A percentile compares a stretch with the other conserved stretches of the same genome.
Evolutionary conservation across 75 land plant genomes (phyloP).

Genomic region (Pinus taeda): DNA sequence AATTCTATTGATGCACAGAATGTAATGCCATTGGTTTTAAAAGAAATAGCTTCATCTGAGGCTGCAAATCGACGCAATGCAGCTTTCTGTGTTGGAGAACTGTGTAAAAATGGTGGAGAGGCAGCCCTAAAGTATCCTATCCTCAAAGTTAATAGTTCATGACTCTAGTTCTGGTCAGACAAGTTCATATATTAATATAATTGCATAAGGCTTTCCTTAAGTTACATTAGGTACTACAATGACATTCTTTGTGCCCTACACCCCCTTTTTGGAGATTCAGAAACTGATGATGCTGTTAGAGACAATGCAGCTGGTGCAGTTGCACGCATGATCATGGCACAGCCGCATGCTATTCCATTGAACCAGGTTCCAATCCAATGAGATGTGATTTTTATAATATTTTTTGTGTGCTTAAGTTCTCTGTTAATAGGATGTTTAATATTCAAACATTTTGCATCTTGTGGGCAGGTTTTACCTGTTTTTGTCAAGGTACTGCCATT

Average conservation of each 20-base stretch:
- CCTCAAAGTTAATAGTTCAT: not conserved
- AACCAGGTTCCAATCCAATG: conserved; percentile 53
- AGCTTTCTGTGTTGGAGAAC: conserved; percentile 94
- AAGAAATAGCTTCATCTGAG: conserved; percentile 82
- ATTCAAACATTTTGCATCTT: conserved; percentile 8
- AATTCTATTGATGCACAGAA: conserved; percentile 28
- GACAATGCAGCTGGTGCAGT: conserved; percentile 99
- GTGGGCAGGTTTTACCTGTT: conserved; percentile 82
- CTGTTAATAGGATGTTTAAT: not conserved
- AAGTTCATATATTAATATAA: not conserved
- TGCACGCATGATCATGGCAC: conserved; percentile 90
- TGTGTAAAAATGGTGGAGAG: conserved; percentile 88
- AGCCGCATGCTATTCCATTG: conserved; percentile 80
- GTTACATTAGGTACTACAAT: conserved; percentile 55
- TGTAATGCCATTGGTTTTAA: conserved; percentile 79
- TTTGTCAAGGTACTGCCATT: conserved; percentile 76
- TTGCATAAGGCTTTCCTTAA: not conserved
- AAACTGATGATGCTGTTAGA: conserved; percentile 83
- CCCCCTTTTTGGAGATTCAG: conserved; percentile 88
- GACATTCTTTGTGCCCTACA: conserved; percentile 68
- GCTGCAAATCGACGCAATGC: conserved; percentile 92
- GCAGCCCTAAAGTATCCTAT: conserved; percentile 70
- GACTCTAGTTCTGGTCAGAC: not conserved
- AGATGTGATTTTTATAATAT: too few species aligned
- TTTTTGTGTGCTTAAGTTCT: not conserved